Base-by-base conservation (phyloP, 1,284 basidiomycete genomes). In the Pseudozyma flocculosa region DNA sequence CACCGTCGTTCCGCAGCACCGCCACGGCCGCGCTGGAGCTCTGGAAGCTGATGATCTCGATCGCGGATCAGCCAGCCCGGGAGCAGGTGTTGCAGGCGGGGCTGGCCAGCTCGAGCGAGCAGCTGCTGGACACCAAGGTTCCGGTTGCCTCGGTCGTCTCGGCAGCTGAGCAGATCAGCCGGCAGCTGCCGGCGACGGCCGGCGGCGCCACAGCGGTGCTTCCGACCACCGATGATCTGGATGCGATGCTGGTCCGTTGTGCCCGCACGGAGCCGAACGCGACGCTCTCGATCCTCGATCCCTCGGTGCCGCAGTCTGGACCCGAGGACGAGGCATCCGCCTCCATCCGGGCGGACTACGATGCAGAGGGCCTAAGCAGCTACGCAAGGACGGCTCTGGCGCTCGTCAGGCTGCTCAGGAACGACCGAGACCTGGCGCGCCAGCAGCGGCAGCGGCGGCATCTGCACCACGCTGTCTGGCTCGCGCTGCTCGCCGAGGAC, bases 401-500 rank as follows among this genome's bases (percentile, higher is more conserved):
- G 10, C 32, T 34, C 15, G 32, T 34, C 11, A 34, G 15, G 32
- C 15, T 34, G 10, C 32, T 34, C 7, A 34, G 15, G 15, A 34
- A 84, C 2, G 85, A 92, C 68, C 85, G 89, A 17, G 80, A 82
- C 4, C 68, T 84, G 2, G 85, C 87, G 1, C 84, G 82, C 40
- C 78, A 79, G 13, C 83, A 87, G 51, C 58, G 85, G 0, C 70
- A 89, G 86, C 85, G 83, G 81, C 14, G 80, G 24, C 68, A 72
- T 1, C 14, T 80, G 24, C 68, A 72, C 2, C 65, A 78, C 48
- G 45, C 78, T 22, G 59, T 79, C 9, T 57, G 79, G 0, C 69
- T 81, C 1, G 69, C 70, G 7, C 47, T 74, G 3, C 40, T 59
- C 9, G 78, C 81, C 10, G 65, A 78, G 39, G 82, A 83, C 54